A percentile compares a stretch with the other conserved stretches of the same genome.
Evolutionary conservation across 1,284 basidiomycete species (phyloP).

Genomic region (Marasmius sp.): DNA sequence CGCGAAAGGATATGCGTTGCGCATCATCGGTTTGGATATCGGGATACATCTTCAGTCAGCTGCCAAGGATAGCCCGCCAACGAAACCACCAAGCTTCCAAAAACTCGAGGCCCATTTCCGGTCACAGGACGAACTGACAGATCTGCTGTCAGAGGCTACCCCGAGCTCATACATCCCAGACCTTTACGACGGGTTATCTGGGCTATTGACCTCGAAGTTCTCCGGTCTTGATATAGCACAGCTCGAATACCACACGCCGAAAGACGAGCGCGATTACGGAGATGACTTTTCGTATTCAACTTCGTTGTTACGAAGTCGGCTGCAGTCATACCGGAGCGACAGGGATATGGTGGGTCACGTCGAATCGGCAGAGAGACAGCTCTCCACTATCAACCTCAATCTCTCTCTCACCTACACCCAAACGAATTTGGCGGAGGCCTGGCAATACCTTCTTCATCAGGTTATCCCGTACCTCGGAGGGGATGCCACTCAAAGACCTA

Average conservation of each 20-base stretch:
- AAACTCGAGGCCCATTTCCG: constrained; percentile 57
- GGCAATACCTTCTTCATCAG: constrained; percentile 73
- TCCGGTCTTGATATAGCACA: constrained; percentile 60
- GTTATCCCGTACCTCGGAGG: constrained; percentile 65
- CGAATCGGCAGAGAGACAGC: constrained; percentile 48
- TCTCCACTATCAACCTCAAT: constrained; percentile 78
- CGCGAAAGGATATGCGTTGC: constrained; percentile 74
- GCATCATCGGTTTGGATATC: constrained; percentile 70
- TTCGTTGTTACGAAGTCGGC: constrained; percentile 49
- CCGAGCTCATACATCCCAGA: constrained; percentile 68
- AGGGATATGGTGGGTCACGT: constrained; percentile 41
- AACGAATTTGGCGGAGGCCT: constrained; percentile 72
- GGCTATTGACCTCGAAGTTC: constrained; percentile 46
- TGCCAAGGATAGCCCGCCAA: constrained; percentile 30
- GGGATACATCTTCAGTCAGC: constrained; percentile 50
- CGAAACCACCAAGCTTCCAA: constrained; percentile 58
- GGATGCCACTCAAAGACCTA: constrained; percentile 51
- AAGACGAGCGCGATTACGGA: constrained; percentile 76
- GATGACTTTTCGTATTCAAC: constrained; percentile 75
- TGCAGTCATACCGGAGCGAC: constrained; percentile 46
- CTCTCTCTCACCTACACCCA: constrained; percentile 84
- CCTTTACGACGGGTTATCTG: constrained; percentile 59
- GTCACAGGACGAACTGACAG: constrained; percentile 58
- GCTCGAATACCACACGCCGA: constrained; percentile 61
- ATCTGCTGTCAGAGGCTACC: constrained; percentile 66